phyloP scores from a whole-genome alignment of 306 rosid genomes.

The Cucurbita argyrosperma region DNA sequence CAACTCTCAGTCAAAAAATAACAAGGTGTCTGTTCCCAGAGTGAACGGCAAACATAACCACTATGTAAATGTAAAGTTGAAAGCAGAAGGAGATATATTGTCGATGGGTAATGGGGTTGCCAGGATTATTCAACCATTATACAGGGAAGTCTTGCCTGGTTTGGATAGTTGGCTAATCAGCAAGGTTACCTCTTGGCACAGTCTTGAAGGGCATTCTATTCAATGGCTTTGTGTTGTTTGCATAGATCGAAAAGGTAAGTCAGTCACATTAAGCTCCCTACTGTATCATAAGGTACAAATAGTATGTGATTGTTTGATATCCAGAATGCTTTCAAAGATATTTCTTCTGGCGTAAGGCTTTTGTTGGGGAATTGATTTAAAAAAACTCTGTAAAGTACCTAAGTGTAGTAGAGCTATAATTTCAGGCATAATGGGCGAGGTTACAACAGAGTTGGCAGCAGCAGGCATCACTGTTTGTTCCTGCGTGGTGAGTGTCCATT shows the following conservation, averaged over 20 bases:
- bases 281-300: background rate
- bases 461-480: conserved; percentile 73
- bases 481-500: conserved; percentile 73
- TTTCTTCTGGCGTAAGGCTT: background rate
- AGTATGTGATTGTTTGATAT: background rate
- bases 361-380: background rate
- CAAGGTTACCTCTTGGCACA: conserved; percentile 87
- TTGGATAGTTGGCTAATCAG: conserved; percentile 77
- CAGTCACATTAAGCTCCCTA: background rate
- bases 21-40: conserved; percentile 51
- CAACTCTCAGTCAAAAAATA: conserved; percentile 31
- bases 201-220: conserved; percentile 70
- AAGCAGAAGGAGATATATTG: conserved; percentile 44
- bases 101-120: conserved; percentile 51
- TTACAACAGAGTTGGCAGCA: conserved; percentile 65
- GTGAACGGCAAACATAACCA: conserved; percentile 82
- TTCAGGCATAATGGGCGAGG: conserved; percentile 93
- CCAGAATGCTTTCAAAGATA: background rate
- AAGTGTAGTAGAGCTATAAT: conserved; percentile 8
- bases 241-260: conserved; percentile 75
- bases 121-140: conserved; percentile 53
- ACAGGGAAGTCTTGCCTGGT: conserved; percentile 81
- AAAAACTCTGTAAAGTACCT: background rate
- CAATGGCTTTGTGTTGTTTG: conserved; percentile 76
- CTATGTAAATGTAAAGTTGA: conserved; percentile 44